phyloP scores from a whole-genome alignment of 768 basidiomycete genomes.

The Lanmaoa rubissima region DNA sequence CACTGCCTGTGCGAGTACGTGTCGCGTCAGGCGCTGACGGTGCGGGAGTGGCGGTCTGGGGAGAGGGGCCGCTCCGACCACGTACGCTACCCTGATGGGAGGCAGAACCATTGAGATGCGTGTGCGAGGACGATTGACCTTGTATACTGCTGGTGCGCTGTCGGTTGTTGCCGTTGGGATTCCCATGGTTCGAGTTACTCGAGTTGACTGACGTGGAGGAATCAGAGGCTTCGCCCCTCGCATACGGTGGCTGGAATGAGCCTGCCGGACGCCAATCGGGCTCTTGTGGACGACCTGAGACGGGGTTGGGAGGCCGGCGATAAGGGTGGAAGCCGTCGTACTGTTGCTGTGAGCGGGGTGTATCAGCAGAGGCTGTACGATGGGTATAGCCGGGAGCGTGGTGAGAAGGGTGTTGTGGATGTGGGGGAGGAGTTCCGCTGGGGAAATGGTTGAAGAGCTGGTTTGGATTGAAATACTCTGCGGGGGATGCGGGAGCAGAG shows the following conservation, averaged over 20 bases:
- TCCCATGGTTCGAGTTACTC: conserved; percentile 35
- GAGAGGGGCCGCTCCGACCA: conserved; percentile 36
- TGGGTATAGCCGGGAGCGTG: conserved; percentile 37
- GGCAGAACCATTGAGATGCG: conserved; percentile 32
- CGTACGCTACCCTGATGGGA: conserved; percentile 34
- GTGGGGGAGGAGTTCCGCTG: conserved; percentile 68
- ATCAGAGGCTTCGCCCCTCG: conserved; percentile 73
- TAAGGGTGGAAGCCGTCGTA: conserved; percentile 73
- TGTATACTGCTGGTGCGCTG: conserved; percentile 73
- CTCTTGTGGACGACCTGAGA: conserved; percentile 31
- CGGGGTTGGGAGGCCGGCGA: conserved; percentile 54
- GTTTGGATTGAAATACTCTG: conserved; percentile 59
- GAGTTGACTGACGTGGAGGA: conserved; percentile 81
- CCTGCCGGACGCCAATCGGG: conserved; percentile 50
- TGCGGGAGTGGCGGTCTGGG: conserved; percentile 28
- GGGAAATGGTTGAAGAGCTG: conserved; percentile 67
- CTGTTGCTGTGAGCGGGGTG: conserved; percentile 17
- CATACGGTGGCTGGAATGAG: conserved; percentile 73
- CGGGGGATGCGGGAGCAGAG: conserved; percentile 37
- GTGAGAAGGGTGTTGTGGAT: conserved; percentile 38
- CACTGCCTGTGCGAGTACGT: conserved; percentile 32
- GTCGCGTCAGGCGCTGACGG: conserved; percentile 22
- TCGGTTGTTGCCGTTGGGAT: conserved; percentile 34
- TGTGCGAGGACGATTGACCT: conserved; percentile 58
- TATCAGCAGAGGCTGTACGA: conserved; percentile 35